Conservation (phyloP, 495 filamentous ascomycete genomes). For the Aspergillus ostianus region DNA sequence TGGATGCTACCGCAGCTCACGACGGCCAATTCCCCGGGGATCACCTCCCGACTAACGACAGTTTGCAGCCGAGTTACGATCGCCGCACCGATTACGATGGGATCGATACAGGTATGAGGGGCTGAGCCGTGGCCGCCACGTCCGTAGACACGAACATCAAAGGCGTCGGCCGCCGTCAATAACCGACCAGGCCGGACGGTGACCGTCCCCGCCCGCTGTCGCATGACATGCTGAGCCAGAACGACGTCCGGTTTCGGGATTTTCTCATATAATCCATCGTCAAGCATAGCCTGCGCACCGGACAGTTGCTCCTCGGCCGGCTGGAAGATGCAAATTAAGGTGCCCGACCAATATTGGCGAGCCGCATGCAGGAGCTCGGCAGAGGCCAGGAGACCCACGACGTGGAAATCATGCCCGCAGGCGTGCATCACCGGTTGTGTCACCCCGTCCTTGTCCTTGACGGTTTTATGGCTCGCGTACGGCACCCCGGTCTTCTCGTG, state of each 20-base stretch:
- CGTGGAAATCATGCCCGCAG: constrained; percentile 66
- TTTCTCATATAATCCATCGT: constrained; percentile 57
- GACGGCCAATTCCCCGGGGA: constrained; percentile 51
- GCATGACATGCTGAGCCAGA: constrained; percentile 58
- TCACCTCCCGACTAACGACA: constrained; percentile 53
- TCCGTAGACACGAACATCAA: constrained; percentile 47
- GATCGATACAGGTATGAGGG: constrained; percentile 55
- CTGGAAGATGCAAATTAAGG: constrained; percentile 59
- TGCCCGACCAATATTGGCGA: constrained; percentile 52
- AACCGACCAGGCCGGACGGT: constrained; percentile 26
- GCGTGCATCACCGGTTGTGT: constrained; percentile 62
- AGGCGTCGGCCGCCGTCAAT: constrained; percentile 40
- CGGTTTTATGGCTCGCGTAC: constrained; percentile 50
- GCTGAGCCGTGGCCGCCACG: constrained; percentile 52
- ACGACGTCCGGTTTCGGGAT: constrained; percentile 51
- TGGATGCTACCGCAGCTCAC: constrained; percentile 53
- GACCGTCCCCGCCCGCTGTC: constrained; percentile 42
- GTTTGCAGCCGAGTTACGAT: constrained; percentile 56
- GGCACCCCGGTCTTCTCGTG: constrained; percentile 53
- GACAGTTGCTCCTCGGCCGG: constrained; percentile 56
- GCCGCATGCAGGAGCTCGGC: constrained; percentile 43
- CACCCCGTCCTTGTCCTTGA: constrained; percentile 42
- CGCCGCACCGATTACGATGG: constrained; percentile 51
- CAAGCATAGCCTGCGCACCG: constrained; percentile 60
- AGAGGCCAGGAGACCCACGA: constrained; percentile 50